phyloP scores from a whole-genome alignment of 176 grass and related monocot species.

The Aegilops tauschii region DNA sequence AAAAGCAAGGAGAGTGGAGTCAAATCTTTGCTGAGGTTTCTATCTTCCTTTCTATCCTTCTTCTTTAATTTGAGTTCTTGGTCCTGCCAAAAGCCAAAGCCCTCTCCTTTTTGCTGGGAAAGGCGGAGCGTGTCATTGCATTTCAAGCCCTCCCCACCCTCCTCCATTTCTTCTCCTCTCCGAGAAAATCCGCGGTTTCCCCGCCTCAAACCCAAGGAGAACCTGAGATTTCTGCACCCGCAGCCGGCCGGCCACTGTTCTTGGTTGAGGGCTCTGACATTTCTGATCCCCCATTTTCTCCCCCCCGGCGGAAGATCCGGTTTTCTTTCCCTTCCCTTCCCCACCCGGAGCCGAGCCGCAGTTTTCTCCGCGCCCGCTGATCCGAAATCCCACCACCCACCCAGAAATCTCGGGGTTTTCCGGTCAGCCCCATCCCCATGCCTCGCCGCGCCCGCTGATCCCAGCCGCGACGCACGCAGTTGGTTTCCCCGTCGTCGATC shows the following conservation, averaged over 20 bases:
- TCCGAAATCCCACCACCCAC: slow-evolving; percentile 27
- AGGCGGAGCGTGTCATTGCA: slow-evolving; percentile 35
- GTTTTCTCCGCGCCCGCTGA: slow-evolving; percentile 3
- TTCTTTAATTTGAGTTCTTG: slow-evolving; percentile 75
- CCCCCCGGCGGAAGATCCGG: slow-evolving; percentile 25
- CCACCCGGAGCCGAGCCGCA: slow-evolving; percentile 14
- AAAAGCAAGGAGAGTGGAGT: slow-evolving; percentile 21
- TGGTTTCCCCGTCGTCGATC: slow-evolving; percentile 29
- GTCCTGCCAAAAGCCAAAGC: slow-evolving; percentile 55
- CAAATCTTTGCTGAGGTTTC: slow-evolving; percentile 37
- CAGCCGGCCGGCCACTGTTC: not conserved
- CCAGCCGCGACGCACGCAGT: not conserved
- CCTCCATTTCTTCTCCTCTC: not conserved
- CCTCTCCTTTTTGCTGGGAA: slow-evolving; percentile 31
- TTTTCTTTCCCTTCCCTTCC: not conserved
- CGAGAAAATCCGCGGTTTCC: not conserved
- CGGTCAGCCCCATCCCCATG: not conserved
- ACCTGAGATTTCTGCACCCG: slow-evolving; percentile 11
- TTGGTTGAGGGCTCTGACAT: not conserved
- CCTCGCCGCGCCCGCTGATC: slow-evolving; percentile 18
- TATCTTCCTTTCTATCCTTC: not conserved
- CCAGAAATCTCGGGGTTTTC: slow-evolving; percentile 23
- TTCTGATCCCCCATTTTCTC: slow-evolving; percentile 2
- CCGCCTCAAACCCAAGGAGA: slow-evolving; percentile 3
- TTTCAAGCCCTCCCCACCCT: slow-evolving; percentile 29